These are phyloP conservation scores for Sclerotiophoma versabilis DNA, from an alignment of 2,329 filamentous ascomycete species.

Conservation along the genomic window DNA sequence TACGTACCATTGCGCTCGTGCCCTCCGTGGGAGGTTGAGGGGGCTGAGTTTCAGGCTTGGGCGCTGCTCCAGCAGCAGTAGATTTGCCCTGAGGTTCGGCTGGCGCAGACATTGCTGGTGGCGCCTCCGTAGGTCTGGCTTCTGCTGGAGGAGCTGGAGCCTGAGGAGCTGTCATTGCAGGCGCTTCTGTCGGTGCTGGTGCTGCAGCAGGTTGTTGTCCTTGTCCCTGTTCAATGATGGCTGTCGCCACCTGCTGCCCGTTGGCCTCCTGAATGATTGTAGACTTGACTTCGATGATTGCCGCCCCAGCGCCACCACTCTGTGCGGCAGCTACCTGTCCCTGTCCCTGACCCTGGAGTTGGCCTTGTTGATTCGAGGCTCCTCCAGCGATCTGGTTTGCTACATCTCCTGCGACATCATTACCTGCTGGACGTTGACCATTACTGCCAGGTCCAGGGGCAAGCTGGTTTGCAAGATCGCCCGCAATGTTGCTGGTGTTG, in stretches of 20 bases:
- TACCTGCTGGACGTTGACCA: slow-evolving; percentile 11
- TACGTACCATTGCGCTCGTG: slow-evolving; percentile 25
- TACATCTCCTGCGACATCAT: slow-evolving; percentile 10
- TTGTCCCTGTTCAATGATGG: slow-evolving; percentile 16
- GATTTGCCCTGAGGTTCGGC: slow-evolving; percentile 2
- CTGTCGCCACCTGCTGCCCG: slow-evolving; percentile 17
- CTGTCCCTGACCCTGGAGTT: slow-evolving; percentile 17
- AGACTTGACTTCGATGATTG: slow-evolving; percentile 20
- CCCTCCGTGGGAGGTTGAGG: slow-evolving; percentile 10
- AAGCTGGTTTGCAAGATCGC: slow-evolving; percentile 29
- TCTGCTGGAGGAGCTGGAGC: slow-evolving; percentile 6
- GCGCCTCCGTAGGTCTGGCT: slow-evolving; percentile 8
- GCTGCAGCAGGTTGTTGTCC: slow-evolving; percentile 15
- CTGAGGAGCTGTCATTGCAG: slow-evolving; percentile 4
- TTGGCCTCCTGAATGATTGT: slow-evolving; percentile 20
- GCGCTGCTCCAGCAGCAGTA: slow-evolving; percentile 1
- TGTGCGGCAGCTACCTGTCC: slow-evolving; percentile 13
- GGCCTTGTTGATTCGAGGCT: slow-evolving; percentile 1
- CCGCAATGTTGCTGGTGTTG: slow-evolving; percentile 19
- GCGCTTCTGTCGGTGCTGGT: slow-evolving; percentile 7
- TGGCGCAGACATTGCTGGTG: slow-evolving; percentile 16
- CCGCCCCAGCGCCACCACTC: slow-evolving; percentile 6
- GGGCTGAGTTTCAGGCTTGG: slow-evolving; percentile 13
- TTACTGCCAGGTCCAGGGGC: slow-evolving; percentile 16
- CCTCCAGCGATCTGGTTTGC: slow-evolving; percentile 15